Conservation (phyloP, 2,329 filamentous ascomycete genomes). For the Claviceps lovelessii region DNA sequence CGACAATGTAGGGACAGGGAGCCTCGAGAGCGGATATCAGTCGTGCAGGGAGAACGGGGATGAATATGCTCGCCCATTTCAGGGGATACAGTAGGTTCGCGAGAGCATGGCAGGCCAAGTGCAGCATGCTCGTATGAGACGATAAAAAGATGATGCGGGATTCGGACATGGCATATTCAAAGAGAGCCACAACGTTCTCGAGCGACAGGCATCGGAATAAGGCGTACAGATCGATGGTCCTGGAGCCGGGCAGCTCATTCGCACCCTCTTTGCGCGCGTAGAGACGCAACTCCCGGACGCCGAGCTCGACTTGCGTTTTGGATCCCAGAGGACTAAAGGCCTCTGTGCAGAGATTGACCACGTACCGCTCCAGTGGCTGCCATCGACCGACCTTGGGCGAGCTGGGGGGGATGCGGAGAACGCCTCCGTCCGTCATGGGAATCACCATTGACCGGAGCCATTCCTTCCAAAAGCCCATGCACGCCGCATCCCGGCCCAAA, state of each 20-base stretch:
- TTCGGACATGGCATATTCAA: conserved; percentile 86
- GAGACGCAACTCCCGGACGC: conserved; percentile 74
- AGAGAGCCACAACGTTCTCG: conserved; percentile 80
- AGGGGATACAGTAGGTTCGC: conserved; percentile 76
- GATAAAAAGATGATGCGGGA: conserved; percentile 93
- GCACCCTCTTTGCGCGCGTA: conserved; percentile 85
- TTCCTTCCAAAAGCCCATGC: conserved; percentile 95
- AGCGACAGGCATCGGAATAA: conserved; percentile 82
- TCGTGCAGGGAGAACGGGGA: conserved; percentile 76
- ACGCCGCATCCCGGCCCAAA: conserved; percentile 65
- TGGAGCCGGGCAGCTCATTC: conserved; percentile 85
- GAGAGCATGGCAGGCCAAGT: conserved; percentile 80
- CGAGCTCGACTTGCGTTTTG: conserved; percentile 88
- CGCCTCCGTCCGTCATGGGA: conserved; percentile 80
- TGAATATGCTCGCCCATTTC: conserved; percentile 88
- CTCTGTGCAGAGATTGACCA: conserved; percentile 92
- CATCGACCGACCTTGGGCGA: conserved; percentile 85
- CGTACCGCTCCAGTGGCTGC: conserved; percentile 93
- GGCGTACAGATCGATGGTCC: conserved; percentile 84
- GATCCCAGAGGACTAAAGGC: conserved; percentile 84
- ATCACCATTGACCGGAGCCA: conserved; percentile 91
- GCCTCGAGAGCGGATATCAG: conserved; percentile 84
- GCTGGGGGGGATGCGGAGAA: conserved; percentile 71
- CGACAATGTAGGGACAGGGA: conserved; percentile 92
- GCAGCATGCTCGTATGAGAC: conserved; percentile 90